Base-by-base conservation (phyloP, 148 eudicot genomes). In the Silene latifolia region DNA sequence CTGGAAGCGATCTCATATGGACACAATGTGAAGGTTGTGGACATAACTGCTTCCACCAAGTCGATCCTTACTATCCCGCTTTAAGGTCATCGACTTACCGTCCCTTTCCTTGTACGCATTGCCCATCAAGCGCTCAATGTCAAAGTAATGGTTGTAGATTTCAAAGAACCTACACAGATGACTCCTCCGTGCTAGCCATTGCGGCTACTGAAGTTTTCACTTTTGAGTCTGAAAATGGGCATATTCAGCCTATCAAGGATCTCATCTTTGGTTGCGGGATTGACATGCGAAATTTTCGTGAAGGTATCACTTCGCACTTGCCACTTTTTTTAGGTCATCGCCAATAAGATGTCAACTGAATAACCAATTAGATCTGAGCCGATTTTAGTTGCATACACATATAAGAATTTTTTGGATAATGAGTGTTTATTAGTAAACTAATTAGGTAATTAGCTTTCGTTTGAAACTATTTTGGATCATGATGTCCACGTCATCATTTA, bases 21-120 rank as follows among this genome's bases (percentile, higher is more conserved):
- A 71, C 71, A n/a, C 80, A 64, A 72, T 77, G 75, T 19, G 72
- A 72, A 35, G 75, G 64, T 39, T 77, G 80, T 15, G n/a, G 29
- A 12, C 10, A 4, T 35, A 35, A 48, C 5, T 77, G 79, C 27
- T 77, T 71, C 24, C 63, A 48, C 42, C 80, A 77, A 63, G 29
- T 14, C 17, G 51, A 63, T 19, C 70, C 69, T 18, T 51, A n/a
- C 5, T 77, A 24, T 13, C 69, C 69, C 0, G 60, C 61, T 1
- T 24, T 29, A 23, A 54, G 7, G 1, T 77, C 80, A 0, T 48
- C 24, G 4, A 47, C 60, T 20, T 77, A 71, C 29, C 27, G 17
- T 3, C 39, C 14, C 1, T 12, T 71, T 51, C 23, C 67, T 68
- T 76, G 79, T 13, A 0, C 20, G 10, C 60, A 68, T 59, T 11